Evolutionary conservation across 2,329 filamentous ascomycete species (phyloP).

Genomic region (Thielaviopsis euricoi): DNA sequence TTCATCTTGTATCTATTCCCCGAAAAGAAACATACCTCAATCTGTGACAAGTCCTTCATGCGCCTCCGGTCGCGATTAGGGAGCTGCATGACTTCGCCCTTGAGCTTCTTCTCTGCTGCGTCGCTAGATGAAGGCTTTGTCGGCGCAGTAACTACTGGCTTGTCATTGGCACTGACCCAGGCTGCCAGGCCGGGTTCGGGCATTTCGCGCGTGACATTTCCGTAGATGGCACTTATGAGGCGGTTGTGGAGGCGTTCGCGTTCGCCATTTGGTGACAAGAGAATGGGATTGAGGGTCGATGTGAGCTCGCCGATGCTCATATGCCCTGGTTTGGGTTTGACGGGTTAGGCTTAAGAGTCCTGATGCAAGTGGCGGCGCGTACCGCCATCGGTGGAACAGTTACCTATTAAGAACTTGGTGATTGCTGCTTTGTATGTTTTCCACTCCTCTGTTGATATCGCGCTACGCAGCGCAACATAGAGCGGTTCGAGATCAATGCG

Average conservation of each 20-base stretch:
- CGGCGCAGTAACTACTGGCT: slow-evolving; percentile 38
- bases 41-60: slow-evolving; percentile 46
- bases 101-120: slow-evolving; percentile 47
- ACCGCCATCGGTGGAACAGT: too few relatives aligned
- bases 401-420: slow-evolving; percentile 47
- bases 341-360: not conserved
- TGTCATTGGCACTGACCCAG: slow-evolving; percentile 58
- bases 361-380: not conserved
- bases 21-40: slow-evolving; percentile 33
- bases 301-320: slow-evolving; percentile 28
- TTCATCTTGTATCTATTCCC: not conserved
- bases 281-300: slow-evolving; percentile 48
- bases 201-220: slow-evolving; percentile 53
- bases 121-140: slow-evolving; percentile 48
- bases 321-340: slow-evolving; percentile 5
- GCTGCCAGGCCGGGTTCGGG: slow-evolving; percentile 50
- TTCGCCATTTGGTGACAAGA: slow-evolving; percentile 39
- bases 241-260: slow-evolving; percentile 51
- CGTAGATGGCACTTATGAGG: slow-evolving; percentile 48
- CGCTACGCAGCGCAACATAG: slow-evolving; percentile 43
- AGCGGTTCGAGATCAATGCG: slow-evolving; percentile 52
- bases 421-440: slow-evolving; percentile 45
- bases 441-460: slow-evolving; percentile 46
- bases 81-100: slow-evolving; percentile 55
- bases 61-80: slow-evolving; percentile 48